phyloP scores from a whole-genome alignment of 108 stramenopile species.

The Skeletonema tropicum region DNA sequence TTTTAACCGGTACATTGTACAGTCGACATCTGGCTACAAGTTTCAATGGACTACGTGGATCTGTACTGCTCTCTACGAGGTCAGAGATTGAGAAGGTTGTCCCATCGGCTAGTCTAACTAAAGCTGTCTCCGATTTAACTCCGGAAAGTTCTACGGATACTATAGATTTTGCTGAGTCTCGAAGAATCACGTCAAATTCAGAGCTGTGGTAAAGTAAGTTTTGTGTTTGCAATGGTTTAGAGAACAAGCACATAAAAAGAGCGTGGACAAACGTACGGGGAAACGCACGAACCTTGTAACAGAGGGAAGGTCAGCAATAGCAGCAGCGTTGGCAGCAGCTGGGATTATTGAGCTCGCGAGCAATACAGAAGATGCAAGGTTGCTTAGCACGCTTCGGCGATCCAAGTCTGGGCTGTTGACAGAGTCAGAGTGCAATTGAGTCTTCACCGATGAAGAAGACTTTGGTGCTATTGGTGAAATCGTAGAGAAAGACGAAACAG shows the following conservation, averaged over 20 bases:
- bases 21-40: slow-evolving; percentile 73
- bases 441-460: background rate
- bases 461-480: background rate
- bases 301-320: slow-evolving; percentile 60
- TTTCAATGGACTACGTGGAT: slow-evolving; percentile 81
- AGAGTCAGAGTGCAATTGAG: background rate
- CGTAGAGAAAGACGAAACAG: background rate
- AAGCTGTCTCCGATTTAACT: slow-evolving; percentile 66
- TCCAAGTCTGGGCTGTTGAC: background rate
- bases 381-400: background rate
- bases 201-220: background rate
- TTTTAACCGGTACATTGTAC: slow-evolving; percentile 67
- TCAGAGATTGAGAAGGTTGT: slow-evolving; percentile 80
- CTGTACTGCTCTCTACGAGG: slow-evolving; percentile 68
- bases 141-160: slow-evolving; percentile 77
- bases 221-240: background rate
- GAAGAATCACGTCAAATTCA: slow-evolving; percentile 75
- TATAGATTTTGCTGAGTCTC: slow-evolving; percentile 68
- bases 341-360: background rate
- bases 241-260: background rate
- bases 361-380: background rate
- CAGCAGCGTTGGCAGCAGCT: slow-evolving; percentile 9
- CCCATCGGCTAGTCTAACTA: slow-evolving; percentile 77
- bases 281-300: slow-evolving; percentile 38
- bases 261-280: background rate